phyloP scores from a whole-genome alignment of 129 eudicot species.

The Heracleum sosnowskyi region DNA sequence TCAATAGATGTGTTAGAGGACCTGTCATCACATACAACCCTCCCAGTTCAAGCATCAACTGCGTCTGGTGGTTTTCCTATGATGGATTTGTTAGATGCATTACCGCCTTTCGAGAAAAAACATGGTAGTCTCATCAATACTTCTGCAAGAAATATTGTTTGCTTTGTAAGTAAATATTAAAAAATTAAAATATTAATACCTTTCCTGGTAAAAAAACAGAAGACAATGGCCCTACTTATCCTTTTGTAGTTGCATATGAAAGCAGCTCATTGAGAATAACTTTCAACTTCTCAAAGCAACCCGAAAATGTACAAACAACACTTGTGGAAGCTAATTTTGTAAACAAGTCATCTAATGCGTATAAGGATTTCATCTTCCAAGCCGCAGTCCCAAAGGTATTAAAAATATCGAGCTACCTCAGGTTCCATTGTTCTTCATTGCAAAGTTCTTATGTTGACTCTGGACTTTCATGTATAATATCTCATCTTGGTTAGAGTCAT shows the following conservation, averaged over 20 bases:
- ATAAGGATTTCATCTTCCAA: conserved; percentile 78
- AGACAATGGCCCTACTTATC: conserved; percentile 51
- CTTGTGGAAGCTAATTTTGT: conserved; percentile 58
- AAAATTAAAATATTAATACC: conserved; percentile 11
- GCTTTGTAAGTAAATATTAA: background rate
- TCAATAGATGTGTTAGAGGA: conserved; percentile 18
- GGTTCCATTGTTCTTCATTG: background rate
- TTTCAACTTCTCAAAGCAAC: conserved; percentile 75
- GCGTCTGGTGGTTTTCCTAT: conserved; percentile 33
- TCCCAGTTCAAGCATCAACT: conserved; percentile 26
- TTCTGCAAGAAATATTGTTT: background rate
- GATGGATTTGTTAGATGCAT: conserved; percentile 52
- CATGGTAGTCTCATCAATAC: conserved; percentile 38
- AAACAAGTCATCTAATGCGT: conserved; percentile 52
- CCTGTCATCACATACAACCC: conserved; percentile 22
- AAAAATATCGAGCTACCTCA: background rate
- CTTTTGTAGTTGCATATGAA: conserved; percentile 79
- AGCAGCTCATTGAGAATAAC: conserved; percentile 63
- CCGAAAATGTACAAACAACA: conserved; percentile 55
- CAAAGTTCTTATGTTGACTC: too few species aligned
- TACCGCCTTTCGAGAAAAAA: conserved; percentile 37
- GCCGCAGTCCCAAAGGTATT: conserved; percentile 96
- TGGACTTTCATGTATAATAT: background rate
- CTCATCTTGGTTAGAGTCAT: background rate
- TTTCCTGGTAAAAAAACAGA: conserved; percentile 34